These are phyloP conservation scores for Corylus americana DNA, from an alignment of 306 rosid species.

Conservation along the genomic window DNA sequence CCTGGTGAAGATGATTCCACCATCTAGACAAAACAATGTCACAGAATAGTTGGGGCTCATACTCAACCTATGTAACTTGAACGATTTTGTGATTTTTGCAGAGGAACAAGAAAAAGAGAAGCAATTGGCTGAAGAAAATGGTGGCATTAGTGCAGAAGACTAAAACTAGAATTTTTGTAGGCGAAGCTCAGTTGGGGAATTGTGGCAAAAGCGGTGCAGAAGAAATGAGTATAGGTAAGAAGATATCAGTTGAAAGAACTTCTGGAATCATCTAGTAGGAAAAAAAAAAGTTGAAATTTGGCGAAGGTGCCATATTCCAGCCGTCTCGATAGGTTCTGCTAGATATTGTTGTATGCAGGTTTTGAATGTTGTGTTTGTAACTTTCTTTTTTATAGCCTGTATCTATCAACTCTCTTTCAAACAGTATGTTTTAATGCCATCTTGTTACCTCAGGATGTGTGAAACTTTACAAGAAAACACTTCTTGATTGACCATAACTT, in stretches of 20 bases:
- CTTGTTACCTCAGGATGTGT: too few species aligned
- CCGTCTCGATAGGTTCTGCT: background rate
- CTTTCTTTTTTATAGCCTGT: too few species aligned
- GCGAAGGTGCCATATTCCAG: background rate
- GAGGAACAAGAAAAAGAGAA: conserved; percentile 86
- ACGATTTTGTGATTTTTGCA: conserved; percentile 26
- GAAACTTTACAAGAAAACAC: too few species aligned
- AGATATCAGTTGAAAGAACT: background rate
- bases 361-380: background rate
- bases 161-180: conserved; percentile 24
- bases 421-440: too few species aligned
- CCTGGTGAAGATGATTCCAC: background rate
- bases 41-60: background rate
- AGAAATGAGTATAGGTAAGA: background rate
- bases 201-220: background rate
- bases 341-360: background rate
- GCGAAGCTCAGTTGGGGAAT: conserved; percentile 1
- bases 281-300: background rate
- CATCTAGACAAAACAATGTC: background rate
- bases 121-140: conserved; percentile 65
- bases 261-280: background rate
- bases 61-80: background rate
- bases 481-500: too few species aligned
- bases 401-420: too few species aligned
- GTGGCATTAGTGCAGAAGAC: conserved; percentile 36